These are phyloP conservation scores for Nemania diffusa DNA, from an alignment of 2,329 filamentous ascomycete genomes.

Conservation along the genomic window DNA sequence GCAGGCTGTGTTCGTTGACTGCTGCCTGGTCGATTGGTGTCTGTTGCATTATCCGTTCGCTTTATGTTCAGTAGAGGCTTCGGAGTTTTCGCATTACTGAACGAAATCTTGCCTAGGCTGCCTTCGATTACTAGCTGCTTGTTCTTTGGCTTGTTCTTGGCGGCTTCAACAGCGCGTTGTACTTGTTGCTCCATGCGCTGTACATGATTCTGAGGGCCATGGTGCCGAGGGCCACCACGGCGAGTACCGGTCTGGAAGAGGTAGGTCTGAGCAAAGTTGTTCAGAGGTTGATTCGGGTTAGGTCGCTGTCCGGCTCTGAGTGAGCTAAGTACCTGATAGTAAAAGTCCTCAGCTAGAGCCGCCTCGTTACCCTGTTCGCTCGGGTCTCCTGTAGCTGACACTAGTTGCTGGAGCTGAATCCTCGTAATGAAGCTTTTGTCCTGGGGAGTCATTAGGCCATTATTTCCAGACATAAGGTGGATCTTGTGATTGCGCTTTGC, in stretches of 20 bases:
- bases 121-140: conserved; percentile 97
- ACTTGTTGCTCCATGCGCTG: conserved; percentile 99
- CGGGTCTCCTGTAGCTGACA: conserved; percentile 89
- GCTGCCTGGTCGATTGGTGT: conserved; percentile 63
- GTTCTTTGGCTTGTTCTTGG: conserved; percentile 97
- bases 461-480: conserved; percentile 89
- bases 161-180: conserved; percentile 94
- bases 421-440: conserved; percentile 99
- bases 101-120: conserved; percentile 96
- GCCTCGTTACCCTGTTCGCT: conserved; percentile 83
- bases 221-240: conserved; percentile 76
- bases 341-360: conserved; percentile 91
- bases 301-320: conserved; percentile 90
- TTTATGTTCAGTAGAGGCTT: conserved; percentile 96
- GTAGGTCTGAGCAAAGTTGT: conserved; percentile 97
- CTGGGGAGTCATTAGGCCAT: conserved; percentile 97
- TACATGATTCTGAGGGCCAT: conserved; percentile 94
- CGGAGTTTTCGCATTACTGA: conserved; percentile 98
- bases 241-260: conserved; percentile 93
- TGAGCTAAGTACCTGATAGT: conserved; percentile 96
- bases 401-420: conserved; percentile 95
- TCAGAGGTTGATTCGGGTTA: conserved; percentile 91
- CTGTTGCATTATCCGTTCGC: conserved; percentile 76
- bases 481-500: conserved; percentile 99
- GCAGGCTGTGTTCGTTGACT: conserved; percentile 53